phyloP scores from a whole-genome alignment of 768 basidiomycete species.

The Termitomyces sp. region DNA sequence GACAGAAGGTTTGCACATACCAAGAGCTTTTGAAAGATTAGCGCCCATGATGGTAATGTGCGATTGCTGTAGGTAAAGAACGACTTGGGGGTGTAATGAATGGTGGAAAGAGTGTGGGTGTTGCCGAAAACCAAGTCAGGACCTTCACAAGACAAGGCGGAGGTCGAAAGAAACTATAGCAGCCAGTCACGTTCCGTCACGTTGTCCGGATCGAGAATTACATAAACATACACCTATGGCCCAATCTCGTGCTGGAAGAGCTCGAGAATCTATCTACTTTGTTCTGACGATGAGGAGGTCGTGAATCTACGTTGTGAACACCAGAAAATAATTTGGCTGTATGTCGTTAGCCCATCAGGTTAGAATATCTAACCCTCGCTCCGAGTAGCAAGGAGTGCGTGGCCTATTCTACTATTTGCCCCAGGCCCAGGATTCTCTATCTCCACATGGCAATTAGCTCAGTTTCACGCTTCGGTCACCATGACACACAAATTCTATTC shows the following conservation, averaged over 20 bases:
- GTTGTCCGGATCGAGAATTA: background rate
- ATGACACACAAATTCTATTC: background rate
- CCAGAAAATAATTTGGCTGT: too few relatives aligned
- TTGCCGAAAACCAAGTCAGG: constrained; percentile 7
- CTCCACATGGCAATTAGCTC: background rate
- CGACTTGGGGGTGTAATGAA: constrained; percentile 39
- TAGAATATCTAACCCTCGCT: too few relatives aligned
- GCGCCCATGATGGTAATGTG: constrained; percentile 63
- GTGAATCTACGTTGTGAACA: too few relatives aligned
- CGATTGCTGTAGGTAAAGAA: constrained; percentile 52
- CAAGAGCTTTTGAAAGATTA: constrained; percentile 81
- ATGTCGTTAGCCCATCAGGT: too few relatives aligned
- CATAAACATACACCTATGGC: too few relatives aligned
- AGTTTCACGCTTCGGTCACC: background rate
- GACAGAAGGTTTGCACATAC: constrained; percentile 33
- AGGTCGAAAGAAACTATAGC: constrained; percentile 13
- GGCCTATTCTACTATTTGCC: too few relatives aligned
- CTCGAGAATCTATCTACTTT: too few relatives aligned
- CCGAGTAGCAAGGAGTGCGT: too few relatives aligned
- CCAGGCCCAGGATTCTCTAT: too few relatives aligned
- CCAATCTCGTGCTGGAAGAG: too few relatives aligned
- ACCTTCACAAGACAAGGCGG: constrained; percentile 2
- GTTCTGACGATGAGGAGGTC: too few relatives aligned
- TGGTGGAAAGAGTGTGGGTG: constrained; percentile 22
- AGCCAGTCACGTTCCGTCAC: constrained; percentile 10